These are phyloP conservation scores for Geranomyces michiganensis DNA, from an alignment of 192 early-diverging fungal genomes.

Conservation along the genomic window DNA sequence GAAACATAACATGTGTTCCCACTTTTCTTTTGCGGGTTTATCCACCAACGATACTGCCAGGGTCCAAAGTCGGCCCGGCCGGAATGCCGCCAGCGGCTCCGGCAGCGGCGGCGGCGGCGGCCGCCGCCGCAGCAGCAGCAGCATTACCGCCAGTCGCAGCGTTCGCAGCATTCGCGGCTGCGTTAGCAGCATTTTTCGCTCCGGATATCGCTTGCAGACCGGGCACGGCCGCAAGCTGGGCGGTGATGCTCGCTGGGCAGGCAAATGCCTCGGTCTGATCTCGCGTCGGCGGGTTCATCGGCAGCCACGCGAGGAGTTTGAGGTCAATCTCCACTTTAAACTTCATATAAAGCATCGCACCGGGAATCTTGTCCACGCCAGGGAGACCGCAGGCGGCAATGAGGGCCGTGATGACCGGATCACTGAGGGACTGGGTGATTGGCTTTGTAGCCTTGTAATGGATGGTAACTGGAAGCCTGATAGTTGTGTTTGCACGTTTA, in stretches of 20 bases:
- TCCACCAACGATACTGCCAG: too few species aligned
- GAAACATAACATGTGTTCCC: too few species aligned
- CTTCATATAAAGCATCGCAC: background rate
- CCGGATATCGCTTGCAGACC: background rate
- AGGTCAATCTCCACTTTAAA: slow-evolving; percentile 27
- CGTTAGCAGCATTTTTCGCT: background rate
- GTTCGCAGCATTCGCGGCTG: background rate
- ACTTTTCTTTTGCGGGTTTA: too few species aligned
- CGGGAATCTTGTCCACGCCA: background rate
- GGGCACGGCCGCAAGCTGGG: background rate
- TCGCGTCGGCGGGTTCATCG: slow-evolving; percentile 3
- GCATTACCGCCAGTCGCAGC: background rate
- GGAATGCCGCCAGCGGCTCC: background rate
- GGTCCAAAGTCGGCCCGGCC: too few species aligned
- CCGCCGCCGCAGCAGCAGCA: background rate
- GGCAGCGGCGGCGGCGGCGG: slow-evolving; percentile 2
- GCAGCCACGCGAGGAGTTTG: slow-evolving; percentile 29
- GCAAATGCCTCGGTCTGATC: slow-evolving; percentile 13
- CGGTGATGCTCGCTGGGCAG: slow-evolving; percentile 17
- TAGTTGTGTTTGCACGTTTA: slow-evolving; percentile 18
- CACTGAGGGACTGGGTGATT: slow-evolving; percentile 5
- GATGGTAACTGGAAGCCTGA: slow-evolving; percentile 21
- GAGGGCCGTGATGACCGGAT: slow-evolving; percentile 22
- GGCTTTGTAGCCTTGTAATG: background rate
- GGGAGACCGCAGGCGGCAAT: slow-evolving; percentile 20